Conservation (phyloP, 768 basidiomycete species). For the Chalciporus pseudorubinellus region DNA sequence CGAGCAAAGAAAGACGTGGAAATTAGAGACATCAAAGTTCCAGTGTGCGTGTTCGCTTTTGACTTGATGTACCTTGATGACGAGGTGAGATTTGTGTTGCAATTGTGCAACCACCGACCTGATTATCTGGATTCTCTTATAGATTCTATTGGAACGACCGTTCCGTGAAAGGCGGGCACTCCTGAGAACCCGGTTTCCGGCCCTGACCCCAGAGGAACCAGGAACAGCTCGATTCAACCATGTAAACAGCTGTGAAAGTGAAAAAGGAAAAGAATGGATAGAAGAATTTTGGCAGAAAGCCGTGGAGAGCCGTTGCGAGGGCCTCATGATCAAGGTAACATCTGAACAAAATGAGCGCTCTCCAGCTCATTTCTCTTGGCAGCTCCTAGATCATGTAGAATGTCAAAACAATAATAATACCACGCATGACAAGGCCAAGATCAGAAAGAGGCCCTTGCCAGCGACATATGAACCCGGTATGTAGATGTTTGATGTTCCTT, state of each 20-base stretch:
- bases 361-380: conserved; percentile 9
- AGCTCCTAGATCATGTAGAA: conserved; percentile 66
- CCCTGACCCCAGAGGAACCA: conserved; percentile 42
- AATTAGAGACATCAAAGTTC: conserved; percentile 68
- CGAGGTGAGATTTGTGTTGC: conserved; percentile 47
- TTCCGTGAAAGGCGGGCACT: conserved; percentile 70
- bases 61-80: conserved; percentile 87
- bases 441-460: conserved; percentile 64
- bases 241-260: conserved; percentile 70
- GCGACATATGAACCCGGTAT: conserved; percentile 82
- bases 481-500: conserved; percentile 6
- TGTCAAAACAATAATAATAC: conserved; percentile 34
- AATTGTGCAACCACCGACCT: background rate
- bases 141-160: conserved; percentile 67
- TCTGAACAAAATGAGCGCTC: background rate
- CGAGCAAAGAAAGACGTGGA: conserved; percentile 82
- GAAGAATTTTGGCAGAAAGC: conserved; percentile 76
- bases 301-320: conserved; percentile 78
- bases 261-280: conserved; percentile 56
- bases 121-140: conserved; percentile 7
- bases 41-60: conserved; percentile 84
- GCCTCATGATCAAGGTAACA: conserved; percentile 87
- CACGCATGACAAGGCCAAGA: conserved; percentile 34
- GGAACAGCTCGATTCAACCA: conserved; percentile 64
- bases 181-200: conserved; percentile 61